Percentiles rank a stretch among this genome's conserved stretches.
These are phyloP conservation scores for Colletotrichum higginsianum DNA, from an alignment of 2,329 filamentous ascomycete species.

Conservation along the genomic window DNA sequence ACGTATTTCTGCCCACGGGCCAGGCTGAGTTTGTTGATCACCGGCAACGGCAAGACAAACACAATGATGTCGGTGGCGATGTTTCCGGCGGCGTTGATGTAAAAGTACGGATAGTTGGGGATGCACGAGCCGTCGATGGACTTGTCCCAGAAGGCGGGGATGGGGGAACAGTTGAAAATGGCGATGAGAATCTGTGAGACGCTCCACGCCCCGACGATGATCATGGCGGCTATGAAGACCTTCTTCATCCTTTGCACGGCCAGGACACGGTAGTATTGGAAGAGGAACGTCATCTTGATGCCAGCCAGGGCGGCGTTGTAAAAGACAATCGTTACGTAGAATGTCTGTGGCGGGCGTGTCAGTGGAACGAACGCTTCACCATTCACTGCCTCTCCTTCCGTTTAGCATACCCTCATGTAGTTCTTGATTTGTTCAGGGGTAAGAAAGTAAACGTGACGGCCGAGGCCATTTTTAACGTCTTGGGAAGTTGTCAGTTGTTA, in stretches of 20 bases:
- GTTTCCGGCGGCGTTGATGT: conserved; percentile 47
- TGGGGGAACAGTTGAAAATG: conserved; percentile 48
- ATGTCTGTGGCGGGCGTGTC: conserved; percentile 42
- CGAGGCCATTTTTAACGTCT: conserved; percentile 42
- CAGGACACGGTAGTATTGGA: conserved; percentile 56
- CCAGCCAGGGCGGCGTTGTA: conserved; percentile 50
- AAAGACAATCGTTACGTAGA: conserved; percentile 51
- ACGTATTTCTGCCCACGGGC: conserved; percentile 42
- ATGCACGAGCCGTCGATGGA: conserved; percentile 44
- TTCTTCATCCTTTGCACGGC: conserved; percentile 48
- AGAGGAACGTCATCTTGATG: conserved; percentile 54
- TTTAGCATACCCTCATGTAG: conserved; percentile 31
- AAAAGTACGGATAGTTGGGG: conserved; percentile 44
- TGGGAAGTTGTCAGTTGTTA: background rate
- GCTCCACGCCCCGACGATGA: conserved; percentile 48
- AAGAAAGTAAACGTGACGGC: conserved; percentile 41
- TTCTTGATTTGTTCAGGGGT: conserved; percentile 11
- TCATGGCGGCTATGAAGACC: conserved; percentile 47
- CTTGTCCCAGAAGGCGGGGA: conserved; percentile 48
- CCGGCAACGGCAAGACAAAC: conserved; percentile 42
- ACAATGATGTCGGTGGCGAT: conserved; percentile 43
- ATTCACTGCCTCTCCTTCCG: rapidly evolving
- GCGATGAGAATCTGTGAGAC: conserved; percentile 47
- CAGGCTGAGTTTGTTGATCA: conserved; percentile 40
- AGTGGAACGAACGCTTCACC: background rate